Evolutionary conservation across 1,139 yeast species (phyloP), one percentile per base, ranked within the genome.

Genomic region (Groenewaldozyma auringiensis): DNA sequence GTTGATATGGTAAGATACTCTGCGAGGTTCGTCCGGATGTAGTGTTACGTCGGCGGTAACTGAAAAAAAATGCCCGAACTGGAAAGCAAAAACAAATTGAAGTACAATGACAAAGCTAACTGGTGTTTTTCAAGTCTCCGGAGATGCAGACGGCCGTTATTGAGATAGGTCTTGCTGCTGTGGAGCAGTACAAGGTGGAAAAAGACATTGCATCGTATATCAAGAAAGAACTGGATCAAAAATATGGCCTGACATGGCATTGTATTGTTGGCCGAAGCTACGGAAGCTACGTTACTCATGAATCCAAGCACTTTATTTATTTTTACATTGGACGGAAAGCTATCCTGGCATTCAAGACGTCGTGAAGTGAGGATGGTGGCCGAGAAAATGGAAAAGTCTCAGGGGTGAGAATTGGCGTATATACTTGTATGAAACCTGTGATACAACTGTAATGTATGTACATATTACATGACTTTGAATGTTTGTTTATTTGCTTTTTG

Each of bases 231-330:
- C 63, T 81, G 55, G 89, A 83, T 60, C 66, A 70, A 37, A 63
- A 66, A 48, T 83, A 75, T 56, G 96, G 96, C 1, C 78, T 83
- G 40, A 80, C 95, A 21, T 92, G 98, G 98, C 97, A 92, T 63
- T 94, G 88, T 27, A 79, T 92, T 49, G 96, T 88, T 44, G 99
- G 98, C 27, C 80, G 81, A 64, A 84, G 84, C 59, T 92, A 92
- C 66, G 97, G 97, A 3, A 81, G 94, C 45, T 88, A 83, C 61
- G 96, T 94, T 21, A 86, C 97, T 17, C 98, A 94, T 61, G 67
- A 68, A 47, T 62, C 83, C 51, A 94, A 95, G 21, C 79, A 76
- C 60, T 92, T 92, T 62, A 72, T 84, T 31, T 89, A 92, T 66
- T 85, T 86, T 59, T 88, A 87, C 65, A 72, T 87, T 50, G 96